Conservation (phyloP, 83 land plant species). For the Picea abies region DNA sequence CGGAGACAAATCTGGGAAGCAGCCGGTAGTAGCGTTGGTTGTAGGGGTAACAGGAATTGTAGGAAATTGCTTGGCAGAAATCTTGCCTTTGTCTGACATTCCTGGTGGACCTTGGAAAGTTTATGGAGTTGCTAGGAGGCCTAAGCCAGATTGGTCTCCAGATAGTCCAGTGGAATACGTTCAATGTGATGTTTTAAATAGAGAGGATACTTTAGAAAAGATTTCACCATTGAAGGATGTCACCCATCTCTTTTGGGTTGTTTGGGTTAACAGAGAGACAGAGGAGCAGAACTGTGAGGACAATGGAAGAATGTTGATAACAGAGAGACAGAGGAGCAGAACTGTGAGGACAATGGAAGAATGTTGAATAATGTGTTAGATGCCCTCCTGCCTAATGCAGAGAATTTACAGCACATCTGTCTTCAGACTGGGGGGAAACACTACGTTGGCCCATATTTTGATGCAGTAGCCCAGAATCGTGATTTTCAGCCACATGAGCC, state of each 20-base stretch:
- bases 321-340: slow-evolving; percentile 26
- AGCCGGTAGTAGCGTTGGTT: slow-evolving; percentile 49
- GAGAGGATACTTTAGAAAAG: slow-evolving; percentile 13
- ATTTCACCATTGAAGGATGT: slow-evolving; percentile 29
- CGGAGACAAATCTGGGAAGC: not conserved
- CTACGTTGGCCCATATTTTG: slow-evolving; percentile 50
- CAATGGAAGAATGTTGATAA: slow-evolving; percentile 32
- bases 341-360: slow-evolving; percentile 25
- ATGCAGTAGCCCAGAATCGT: slow-evolving; percentile 1
- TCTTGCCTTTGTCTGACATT: slow-evolving; percentile 59
- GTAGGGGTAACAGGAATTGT: slow-evolving; percentile 74
- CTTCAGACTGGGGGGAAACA: slow-evolving; percentile 60
- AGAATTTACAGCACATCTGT: slow-evolving; percentile 36
- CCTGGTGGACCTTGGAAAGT: slow-evolving; percentile 87
- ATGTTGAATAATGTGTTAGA: slow-evolving; percentile 44
- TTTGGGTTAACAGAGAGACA: slow-evolving; percentile 22
- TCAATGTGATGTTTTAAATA: slow-evolving; percentile 22
- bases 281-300: slow-evolving; percentile 25
- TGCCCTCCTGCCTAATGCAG: slow-evolving; percentile 29
- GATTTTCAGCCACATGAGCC: slow-evolving; percentile 22
- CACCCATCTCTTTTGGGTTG: slow-evolving; percentile 48
- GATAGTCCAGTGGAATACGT: slow-evolving; percentile 20
- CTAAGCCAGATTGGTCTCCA: slow-evolving; percentile 39
- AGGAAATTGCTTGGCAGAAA: slow-evolving; percentile 70
- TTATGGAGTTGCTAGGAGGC: slow-evolving; percentile 68